Base-by-base conservation (phyloP, 2,329 filamentous ascomycete genomes). In the Zelopaecilomyces penicillatus region DNA sequence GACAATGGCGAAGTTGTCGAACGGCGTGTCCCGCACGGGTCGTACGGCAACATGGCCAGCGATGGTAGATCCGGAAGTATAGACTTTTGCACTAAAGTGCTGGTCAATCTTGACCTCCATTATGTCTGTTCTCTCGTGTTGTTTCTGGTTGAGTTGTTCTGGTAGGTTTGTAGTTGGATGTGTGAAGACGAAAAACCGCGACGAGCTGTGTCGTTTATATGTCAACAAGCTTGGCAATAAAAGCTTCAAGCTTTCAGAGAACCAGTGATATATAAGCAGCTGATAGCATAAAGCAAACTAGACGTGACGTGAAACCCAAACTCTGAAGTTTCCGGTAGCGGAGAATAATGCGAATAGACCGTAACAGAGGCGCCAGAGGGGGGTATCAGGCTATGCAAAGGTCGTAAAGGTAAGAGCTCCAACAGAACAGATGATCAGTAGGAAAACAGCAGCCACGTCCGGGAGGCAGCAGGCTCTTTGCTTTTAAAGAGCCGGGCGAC, bases 81-180 rank as follows among this genome's bases (percentile, higher is more conserved):
- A 80, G 39, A 77, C 67, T 57, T 74, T 76, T 55, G 72, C 69
- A 50, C 53, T 66, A 60, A 68, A 78, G 64, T 80, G 73, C 57
- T 72, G 66, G 53, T 75, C 65, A 42, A 80, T 65, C 42, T 66
- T 62, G 58, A 80, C 64, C 37, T 65, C 63, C 54, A 79, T 68
- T 54, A 57, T 63, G 33, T 68, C 56, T 53, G 19, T 19, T 19
- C 19, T 19, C 19, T 19, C 19, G 19, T 19, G 19, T 19, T 19
- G 19, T 62, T 66, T 43, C 48, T 48, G 6, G 31, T n/a, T 38
- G 41, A 30, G 36, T 35, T 41, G 34, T 6, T 45, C 30, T 47
- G 45, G 38, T 34, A 37, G 42, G 35, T 41, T 47, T 34, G 39
- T 52, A 28, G 31, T 34, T 11, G 4, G 35, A 30, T 34, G 19